A percentile compares a stretch with the other conserved stretches of the same genome.
phyloP scores from a whole-genome alignment of 371 early-diverging fungal species.

The Mucor mucedo region DNA sequence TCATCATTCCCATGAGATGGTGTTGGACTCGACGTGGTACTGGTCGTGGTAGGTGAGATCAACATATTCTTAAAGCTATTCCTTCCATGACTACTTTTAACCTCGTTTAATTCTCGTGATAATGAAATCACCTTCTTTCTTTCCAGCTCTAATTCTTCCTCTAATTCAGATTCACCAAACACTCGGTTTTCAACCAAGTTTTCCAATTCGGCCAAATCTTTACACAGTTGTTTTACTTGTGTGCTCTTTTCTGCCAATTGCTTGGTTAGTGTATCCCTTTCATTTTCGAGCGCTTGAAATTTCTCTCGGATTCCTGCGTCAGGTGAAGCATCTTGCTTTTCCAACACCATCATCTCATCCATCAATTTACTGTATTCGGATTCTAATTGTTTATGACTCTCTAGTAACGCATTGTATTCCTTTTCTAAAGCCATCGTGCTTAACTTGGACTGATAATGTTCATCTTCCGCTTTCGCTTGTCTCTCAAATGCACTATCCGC shows the following conservation, averaged over 20 bases:
- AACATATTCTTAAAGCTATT: too few species aligned
- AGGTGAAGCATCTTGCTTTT: slow-evolving; percentile 22
- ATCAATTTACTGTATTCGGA: slow-evolving; percentile 73
- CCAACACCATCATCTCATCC: slow-evolving; percentile 65
- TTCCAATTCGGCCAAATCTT: slow-evolving; percentile 73
- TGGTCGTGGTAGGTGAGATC: slow-evolving; percentile 4
- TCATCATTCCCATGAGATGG: slow-evolving; percentile 4
- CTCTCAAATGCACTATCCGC: slow-evolving; percentile 48
- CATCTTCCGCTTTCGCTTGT: slow-evolving; percentile 46
- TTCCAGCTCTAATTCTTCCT: slow-evolving; percentile 59
- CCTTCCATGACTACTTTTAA: slow-evolving; percentile 20
- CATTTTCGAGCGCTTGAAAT: slow-evolving; percentile 51
- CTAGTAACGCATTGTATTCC: slow-evolving; percentile 51
- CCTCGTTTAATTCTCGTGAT: slow-evolving; percentile 46
- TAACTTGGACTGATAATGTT: slow-evolving; percentile 43
- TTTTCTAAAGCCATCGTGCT: slow-evolving; percentile 37
- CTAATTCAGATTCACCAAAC: slow-evolving; percentile 72
- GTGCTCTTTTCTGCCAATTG: slow-evolving; percentile 56
- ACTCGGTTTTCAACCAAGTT: slow-evolving; percentile 74
- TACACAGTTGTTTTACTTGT: slow-evolving; percentile 63
- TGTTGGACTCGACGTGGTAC: neutral
- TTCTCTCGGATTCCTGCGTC: slow-evolving; percentile 31
- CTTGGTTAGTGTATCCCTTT: slow-evolving; percentile 50
- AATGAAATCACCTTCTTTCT: slow-evolving; percentile 48
- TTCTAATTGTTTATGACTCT: slow-evolving; percentile 70